Conservation (phyloP, 1,139 yeast species). For the Yamadazyma songkhlaensis region DNA sequence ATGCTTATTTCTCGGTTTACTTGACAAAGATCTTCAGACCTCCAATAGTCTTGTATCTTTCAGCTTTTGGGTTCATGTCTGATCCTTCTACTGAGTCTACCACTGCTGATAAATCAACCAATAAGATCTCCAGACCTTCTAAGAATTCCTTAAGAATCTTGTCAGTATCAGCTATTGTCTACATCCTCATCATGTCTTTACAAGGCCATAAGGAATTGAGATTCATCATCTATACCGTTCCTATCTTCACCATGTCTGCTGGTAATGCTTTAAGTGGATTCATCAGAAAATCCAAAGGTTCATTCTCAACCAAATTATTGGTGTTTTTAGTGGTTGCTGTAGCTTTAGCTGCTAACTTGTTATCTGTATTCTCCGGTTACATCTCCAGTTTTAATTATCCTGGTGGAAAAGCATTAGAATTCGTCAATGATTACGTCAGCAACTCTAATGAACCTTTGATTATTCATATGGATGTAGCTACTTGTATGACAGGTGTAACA, state of each 20-base stretch:
- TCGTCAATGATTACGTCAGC: slow-evolving; percentile 47
- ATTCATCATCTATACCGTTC: slow-evolving; percentile 73
- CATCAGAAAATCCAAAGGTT: slow-evolving; percentile 19
- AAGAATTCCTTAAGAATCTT: slow-evolving; percentile 34
- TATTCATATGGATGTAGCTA: slow-evolving; percentile 74
- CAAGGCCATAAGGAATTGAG: slow-evolving; percentile 97
- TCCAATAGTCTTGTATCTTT: slow-evolving; percentile 54
- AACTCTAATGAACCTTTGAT: slow-evolving; percentile 13
- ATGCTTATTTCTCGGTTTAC: slow-evolving; percentile 56
- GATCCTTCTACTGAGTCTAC: slow-evolving; percentile 28
- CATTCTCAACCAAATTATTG: slow-evolving; percentile 16
- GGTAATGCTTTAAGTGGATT: slow-evolving; percentile 57
- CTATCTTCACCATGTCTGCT: slow-evolving; percentile 63
- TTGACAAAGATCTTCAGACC: slow-evolving; percentile 52
- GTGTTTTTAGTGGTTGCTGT: slow-evolving; percentile 27
- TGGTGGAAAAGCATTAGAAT: slow-evolving; percentile 72
- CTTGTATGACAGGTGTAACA: slow-evolving; percentile 88
- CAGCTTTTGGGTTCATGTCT: slow-evolving; percentile 37
- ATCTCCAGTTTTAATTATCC: slow-evolving; percentile 81
- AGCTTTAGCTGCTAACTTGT: slow-evolving; percentile 25
- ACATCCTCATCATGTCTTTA: slow-evolving; percentile 61
- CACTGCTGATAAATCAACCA: slow-evolving; percentile 9
- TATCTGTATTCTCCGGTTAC: slow-evolving; percentile 53
- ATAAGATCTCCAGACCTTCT: slow-evolving; percentile 27
- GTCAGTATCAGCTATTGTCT: slow-evolving; percentile 46